A percentile compares a stretch with the other conserved stretches of the same genome.
Conservation (phyloP, 257 asterid species). For the Striga asiatica region DNA sequence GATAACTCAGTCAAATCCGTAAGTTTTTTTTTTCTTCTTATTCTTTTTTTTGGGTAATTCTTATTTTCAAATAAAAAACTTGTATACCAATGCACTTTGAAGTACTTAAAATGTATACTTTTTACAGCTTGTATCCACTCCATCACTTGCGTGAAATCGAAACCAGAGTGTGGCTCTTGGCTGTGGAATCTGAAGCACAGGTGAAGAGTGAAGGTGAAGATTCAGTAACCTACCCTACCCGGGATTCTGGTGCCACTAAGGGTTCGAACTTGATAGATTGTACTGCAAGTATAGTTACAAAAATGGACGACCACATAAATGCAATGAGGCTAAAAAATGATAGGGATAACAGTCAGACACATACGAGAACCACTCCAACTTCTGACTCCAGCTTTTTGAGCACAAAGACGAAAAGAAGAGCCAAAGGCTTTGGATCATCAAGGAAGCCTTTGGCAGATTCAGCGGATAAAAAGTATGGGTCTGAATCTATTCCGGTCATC, state of each 20-base stretch:
- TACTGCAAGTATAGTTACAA: conserved; percentile 57
- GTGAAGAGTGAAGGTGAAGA: conserved; percentile 69
- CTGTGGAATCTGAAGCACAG: conserved; percentile 91
- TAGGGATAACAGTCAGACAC: conserved; percentile 56
- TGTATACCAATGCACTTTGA: conserved; percentile 5
- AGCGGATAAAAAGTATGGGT: conserved; percentile 43
- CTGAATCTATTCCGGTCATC: conserved; percentile 34
- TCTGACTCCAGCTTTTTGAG: conserved; percentile 36
- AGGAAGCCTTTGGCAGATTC: conserved; percentile 50
- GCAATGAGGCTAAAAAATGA: conserved; percentile 45
- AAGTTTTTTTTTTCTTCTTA: conserved; percentile 20
- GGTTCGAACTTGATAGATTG: conserved; percentile 63
- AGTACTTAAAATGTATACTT: conserved; percentile 7
- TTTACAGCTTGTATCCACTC: conserved; percentile 71
- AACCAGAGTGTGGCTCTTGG: conserved; percentile 97
- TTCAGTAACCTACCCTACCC: conserved; percentile 28
- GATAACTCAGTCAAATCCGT: conserved; percentile 76
- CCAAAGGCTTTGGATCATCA: conserved; percentile 69
- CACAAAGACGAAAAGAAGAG: conserved; percentile 62
- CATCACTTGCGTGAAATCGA: conserved; percentile 92
- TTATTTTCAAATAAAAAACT: not conserved
- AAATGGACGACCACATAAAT: conserved; percentile 73
- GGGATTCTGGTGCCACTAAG: conserved; percentile 61
- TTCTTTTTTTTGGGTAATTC: not conserved
- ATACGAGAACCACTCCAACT: conserved; percentile 36